These are phyloP conservation scores for Salix arbutifolia DNA, from an alignment of 345 rosid genomes.

Conservation along the genomic window DNA sequence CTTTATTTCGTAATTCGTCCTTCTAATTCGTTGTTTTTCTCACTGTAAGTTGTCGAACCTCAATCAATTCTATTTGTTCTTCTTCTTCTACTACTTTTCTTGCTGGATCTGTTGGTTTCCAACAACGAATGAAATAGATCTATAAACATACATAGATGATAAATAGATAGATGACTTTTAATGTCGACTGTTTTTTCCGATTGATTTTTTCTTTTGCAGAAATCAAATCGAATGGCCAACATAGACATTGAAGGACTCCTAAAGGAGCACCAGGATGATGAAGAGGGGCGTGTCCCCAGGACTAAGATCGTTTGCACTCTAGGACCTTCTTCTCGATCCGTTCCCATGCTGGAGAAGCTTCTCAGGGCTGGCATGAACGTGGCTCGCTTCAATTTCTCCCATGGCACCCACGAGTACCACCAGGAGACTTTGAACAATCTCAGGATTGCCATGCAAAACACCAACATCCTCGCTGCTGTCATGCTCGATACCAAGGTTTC, in stretches of 20 bases:
- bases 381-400: conserved; percentile 95
- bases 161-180: neutral
- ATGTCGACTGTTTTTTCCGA: neutral
- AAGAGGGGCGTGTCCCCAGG: conserved; percentile 59
- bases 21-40: neutral
- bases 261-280: conserved; percentile 46
- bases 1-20: neutral
- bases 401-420: conserved; percentile 92
- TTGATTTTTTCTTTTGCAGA: neutral
- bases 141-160: neutral
- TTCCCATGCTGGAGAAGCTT: conserved; percentile 83
- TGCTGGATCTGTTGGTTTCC: neutral
- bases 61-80: neutral
- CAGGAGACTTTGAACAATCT: conserved; percentile 82
- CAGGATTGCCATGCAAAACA: conserved; percentile 32
- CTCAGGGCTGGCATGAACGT: conserved; percentile 94
- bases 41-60: neutral
- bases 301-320: conserved; percentile 91
- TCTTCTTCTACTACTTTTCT: neutral
- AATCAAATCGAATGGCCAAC: conserved; percentile 54
- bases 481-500: conserved; percentile 34
- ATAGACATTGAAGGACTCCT: conserved; percentile 80
- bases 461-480: conserved; percentile 29
- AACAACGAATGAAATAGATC: neutral
- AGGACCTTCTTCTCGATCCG: conserved; percentile 89